These are phyloP conservation scores for Diplotaxis tenuifolia DNA, from an alignment of 345 rosid genomes.

Conservation along the genomic window DNA sequence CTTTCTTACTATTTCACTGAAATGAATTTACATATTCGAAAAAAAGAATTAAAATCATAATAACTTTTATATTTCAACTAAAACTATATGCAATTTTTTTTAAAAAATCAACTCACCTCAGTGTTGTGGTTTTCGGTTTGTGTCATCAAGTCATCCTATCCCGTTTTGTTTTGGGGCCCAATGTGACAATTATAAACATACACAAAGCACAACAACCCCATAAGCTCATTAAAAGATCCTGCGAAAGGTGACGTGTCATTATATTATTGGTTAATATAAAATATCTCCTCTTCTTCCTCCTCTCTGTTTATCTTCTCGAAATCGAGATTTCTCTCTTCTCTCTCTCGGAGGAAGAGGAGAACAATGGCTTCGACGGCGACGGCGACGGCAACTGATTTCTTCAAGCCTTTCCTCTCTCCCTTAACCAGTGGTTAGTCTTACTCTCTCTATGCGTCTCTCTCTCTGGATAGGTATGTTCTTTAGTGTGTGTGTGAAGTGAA, in stretches of 20 bases:
- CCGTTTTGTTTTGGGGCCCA: background rate
- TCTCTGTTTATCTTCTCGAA: slow-evolving; percentile 12
- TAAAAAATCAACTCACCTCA: background rate
- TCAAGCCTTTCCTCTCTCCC: slow-evolving; percentile 41
- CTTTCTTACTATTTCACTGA: no score
- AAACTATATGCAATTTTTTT: no score
- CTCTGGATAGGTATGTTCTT: background rate
- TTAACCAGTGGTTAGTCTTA: slow-evolving; percentile 42
- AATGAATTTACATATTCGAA: no score
- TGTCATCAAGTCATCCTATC: background rate
- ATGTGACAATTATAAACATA: background rate
- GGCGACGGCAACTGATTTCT: slow-evolving; percentile 29
- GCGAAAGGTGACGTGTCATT: slow-evolving; percentile 3
- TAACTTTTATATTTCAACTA: no score
- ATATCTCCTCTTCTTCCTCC: background rate
- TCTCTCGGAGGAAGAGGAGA: background rate
- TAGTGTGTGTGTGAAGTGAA: background rate
- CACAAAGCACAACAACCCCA: slow-evolving; percentile 13
- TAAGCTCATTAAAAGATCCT: background rate
- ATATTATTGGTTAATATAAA: background rate
- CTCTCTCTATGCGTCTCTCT: background rate
- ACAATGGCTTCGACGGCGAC: slow-evolving; percentile 55
- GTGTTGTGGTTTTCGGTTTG: background rate
- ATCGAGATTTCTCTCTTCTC: background rate
- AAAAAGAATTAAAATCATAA: no score